phyloP scores from a whole-genome alignment of 2,329 filamentous ascomycete genomes.

The Alternaria conjuncta region DNA sequence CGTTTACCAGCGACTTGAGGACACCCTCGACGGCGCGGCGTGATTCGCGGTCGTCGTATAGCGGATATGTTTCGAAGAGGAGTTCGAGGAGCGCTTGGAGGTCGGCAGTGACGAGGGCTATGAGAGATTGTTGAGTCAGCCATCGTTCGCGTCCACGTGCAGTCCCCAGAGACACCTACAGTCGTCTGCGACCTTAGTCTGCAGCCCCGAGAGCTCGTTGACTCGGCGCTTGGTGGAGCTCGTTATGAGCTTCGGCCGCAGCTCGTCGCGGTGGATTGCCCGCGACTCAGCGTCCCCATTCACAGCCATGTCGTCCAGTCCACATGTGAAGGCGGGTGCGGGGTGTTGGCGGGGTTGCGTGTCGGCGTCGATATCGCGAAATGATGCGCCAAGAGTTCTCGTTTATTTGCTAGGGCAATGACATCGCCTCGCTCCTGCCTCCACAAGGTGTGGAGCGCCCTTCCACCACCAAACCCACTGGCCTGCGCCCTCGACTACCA shows the following conservation, averaged over 20 bases:
- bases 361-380: conserved; percentile 17
- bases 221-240: conserved; percentile 58
- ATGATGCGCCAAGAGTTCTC: conserved; percentile 28
- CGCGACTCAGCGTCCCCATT: conserved; percentile 43
- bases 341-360: conserved; percentile 26
- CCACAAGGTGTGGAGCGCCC: conserved; percentile 18
- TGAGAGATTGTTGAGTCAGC: conserved; percentile 19
- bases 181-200: conserved; percentile 52
- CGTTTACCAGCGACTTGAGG: conserved; percentile 70
- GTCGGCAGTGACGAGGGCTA: conserved; percentile 51
- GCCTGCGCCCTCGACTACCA: conserved; percentile 5
- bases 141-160: neutral
- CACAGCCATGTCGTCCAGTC: conserved; percentile 45
- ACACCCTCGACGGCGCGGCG: conserved; percentile 83
- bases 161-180: conserved; percentile 43
- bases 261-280: conserved; percentile 41
- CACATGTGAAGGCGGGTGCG: conserved; percentile 32
- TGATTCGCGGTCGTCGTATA: conserved; percentile 85
- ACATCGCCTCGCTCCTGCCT: conserved; percentile 19
- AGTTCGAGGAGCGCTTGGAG: conserved; percentile 68
- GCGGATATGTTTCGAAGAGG: conserved; percentile 85
- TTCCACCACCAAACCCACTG: conserved; percentile 13
- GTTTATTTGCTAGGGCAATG: conserved; percentile 18
- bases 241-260: conserved; percentile 52
- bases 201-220: conserved; percentile 52